Conservation (phyloP, 352 stramenopile genomes). For the Blastocystis sp. region DNA sequence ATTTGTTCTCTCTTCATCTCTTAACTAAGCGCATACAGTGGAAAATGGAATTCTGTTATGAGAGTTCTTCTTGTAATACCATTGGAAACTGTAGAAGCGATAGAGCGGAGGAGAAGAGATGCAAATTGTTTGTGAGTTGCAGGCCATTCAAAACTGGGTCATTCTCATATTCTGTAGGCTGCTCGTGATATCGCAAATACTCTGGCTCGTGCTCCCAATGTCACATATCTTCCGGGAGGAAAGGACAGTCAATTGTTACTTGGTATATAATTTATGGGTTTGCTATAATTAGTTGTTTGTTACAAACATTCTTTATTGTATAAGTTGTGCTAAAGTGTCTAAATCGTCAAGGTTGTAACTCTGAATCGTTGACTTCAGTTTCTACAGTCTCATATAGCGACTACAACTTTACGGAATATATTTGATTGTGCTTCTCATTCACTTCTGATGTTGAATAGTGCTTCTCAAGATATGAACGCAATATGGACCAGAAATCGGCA, state of each 20-base stretch:
- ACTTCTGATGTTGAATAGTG: not conserved
- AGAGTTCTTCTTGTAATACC: not conserved
- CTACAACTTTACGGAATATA: not conserved
- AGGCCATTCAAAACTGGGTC: not conserved
- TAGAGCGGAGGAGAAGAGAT: not conserved
- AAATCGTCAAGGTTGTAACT: not conserved
- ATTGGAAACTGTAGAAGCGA: not conserved
- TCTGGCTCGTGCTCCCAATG: conserved; percentile 88
- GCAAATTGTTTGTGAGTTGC: not conserved
- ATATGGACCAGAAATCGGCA: not conserved
- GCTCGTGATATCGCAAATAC: conserved; percentile 97
- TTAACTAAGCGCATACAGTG: not conserved
- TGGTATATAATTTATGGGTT: not conserved
- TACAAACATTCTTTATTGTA: not conserved
- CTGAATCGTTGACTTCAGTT: not conserved
- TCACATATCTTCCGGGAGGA: conserved; percentile 91
- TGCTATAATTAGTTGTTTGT: not conserved
- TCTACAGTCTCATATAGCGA: not conserved
- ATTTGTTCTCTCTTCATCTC: not conserved
- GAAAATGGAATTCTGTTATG: not conserved
- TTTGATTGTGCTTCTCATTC: not conserved
- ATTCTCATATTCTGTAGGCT: conserved; percentile 68
- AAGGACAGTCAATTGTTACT: conserved; percentile 72
- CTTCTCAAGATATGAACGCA: not conserved
- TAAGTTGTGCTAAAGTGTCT: not conserved